Percentiles rank a stretch among this genome's conserved stretches.
phyloP scores from a whole-genome alignment of 345 rosid species.

The Lepidium africanum region DNA sequence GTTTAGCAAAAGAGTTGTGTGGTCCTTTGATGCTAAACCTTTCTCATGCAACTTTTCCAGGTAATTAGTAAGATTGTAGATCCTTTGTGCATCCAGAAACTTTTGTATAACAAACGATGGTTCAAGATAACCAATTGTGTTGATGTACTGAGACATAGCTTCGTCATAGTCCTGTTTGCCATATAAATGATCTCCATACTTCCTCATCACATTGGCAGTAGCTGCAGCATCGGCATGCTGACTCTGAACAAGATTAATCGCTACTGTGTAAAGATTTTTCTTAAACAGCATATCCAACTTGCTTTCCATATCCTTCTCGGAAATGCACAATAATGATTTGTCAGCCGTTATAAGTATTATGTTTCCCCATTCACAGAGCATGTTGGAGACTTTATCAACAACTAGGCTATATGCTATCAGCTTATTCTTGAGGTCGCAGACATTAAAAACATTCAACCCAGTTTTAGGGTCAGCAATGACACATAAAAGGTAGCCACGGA shows the following conservation, averaged over 20 bases:
- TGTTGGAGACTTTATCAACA: constrained; percentile 79
- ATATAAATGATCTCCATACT: constrained; percentile 95
- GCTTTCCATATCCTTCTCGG: constrained; percentile 99
- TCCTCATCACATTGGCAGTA: constrained; percentile 93
- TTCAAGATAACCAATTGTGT: constrained; percentile 93
- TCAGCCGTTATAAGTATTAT: constrained; percentile 67
- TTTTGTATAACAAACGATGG: constrained; percentile 98
- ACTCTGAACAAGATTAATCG: constrained; percentile 95
- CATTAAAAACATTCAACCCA: constrained; percentile 61
- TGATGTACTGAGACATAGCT: constrained; percentile 91
- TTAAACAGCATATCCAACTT: constrained; percentile 97
- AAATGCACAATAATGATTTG: constrained; percentile 67
- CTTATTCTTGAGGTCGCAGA: constrained; percentile 87
- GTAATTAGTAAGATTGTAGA: constrained; percentile 94
- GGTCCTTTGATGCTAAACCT: constrained; percentile 98
- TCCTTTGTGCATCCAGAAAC: constrained; percentile 97
- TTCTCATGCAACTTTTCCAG: constrained; percentile 93
- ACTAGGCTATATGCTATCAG: constrained; percentile 81
- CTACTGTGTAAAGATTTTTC: constrained; percentile 88
- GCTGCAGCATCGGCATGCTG: constrained; percentile 99
- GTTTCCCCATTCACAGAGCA: constrained; percentile 98
- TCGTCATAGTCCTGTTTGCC: constrained; percentile 93
- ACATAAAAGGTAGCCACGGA: constrained; percentile 87
- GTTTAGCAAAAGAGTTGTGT: constrained; percentile 90
- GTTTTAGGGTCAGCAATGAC: constrained; percentile 86